Evolutionary conservation across 768 basidiomycete genomes (phyloP).

Genomic region (Melanogaster broomeanus): DNA sequence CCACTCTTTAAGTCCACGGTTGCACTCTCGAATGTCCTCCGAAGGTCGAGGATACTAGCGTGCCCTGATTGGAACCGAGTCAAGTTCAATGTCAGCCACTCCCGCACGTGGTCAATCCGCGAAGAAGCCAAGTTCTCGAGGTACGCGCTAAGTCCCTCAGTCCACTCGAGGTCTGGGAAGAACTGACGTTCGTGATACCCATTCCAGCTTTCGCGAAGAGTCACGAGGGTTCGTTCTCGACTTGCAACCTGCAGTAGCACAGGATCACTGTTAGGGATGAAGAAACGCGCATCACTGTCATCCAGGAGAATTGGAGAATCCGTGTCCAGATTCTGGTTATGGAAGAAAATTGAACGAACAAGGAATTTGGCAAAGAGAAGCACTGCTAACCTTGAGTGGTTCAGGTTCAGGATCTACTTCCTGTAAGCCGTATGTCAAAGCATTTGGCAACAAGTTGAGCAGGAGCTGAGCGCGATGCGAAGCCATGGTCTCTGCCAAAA

Average conservation of each 20-base stretch:
- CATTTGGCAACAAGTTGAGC: conserved; percentile 39
- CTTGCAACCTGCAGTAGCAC: background rate
- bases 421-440: conserved; percentile 43
- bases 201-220: background rate
- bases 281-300: conserved; percentile 37
- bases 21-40: conserved; percentile 39
- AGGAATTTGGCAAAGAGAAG: background rate
- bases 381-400: conserved; percentile 43
- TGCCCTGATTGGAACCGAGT: conserved; percentile 42
- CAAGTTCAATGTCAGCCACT: conserved; percentile 50
- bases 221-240: background rate
- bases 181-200: background rate
- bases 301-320: conserved; percentile 35
- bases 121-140: conserved; percentile 37
- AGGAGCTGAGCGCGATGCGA: conserved; percentile 44
- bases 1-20: conserved; percentile 44
- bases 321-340: conserved; percentile 47
- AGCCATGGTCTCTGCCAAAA: conserved; percentile 39
- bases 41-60: conserved; percentile 43
- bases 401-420: conserved; percentile 44
- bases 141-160: conserved; percentile 32
- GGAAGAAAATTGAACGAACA: background rate
- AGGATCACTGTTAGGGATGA: conserved; percentile 9
- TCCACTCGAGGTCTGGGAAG: conserved; percentile 32
- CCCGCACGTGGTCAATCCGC: conserved; percentile 45